Evolutionary conservation across 805 yeast species (phyloP), one percentile per base, ranked within the genome.

Genomic region (Candida mattraensis): DNA sequence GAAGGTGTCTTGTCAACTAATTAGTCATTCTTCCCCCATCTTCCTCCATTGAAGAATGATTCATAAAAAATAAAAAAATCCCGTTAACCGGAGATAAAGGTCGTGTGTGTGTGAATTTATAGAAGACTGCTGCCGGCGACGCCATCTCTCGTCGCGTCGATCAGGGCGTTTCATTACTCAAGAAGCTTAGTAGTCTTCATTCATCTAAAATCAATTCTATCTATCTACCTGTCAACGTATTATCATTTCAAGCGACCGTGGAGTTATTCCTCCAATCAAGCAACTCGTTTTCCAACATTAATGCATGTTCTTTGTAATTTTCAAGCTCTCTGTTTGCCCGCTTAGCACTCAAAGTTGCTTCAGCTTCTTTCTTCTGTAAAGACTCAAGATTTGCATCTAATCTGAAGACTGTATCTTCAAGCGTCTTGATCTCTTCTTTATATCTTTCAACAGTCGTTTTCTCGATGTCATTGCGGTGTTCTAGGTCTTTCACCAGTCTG

Each of bases 371-470:
- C 30, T 60, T 59, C 37, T 68, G 75, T 47, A 76, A 52, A 17
- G 58, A 52, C 14, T 53, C 61, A n/a, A 74, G 51, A n/a, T 61
- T 68, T 29, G 57, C 67, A 47, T 60, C 72, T 61, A 69, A 64
- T 54, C 62, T 72, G 10, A 56, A 42, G 20, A 80, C 66, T 39
- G 74, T 74, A 28, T 69, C 66, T 42, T 77, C 81, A 41, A 72
- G 70, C 35, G 70, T 70, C 42, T 71, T 64, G 50, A 76, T 78
- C 45, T 82, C 88, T 33, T 73, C 79, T 41, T 74, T 74, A 39
- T 78, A 78, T 35, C 70, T 61, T 33, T 69, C 67, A 23, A 76
- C 66, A 16, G 76, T 69, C 28, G 64, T 66, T 3, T 65, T 51
- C 45, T 81, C 82, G 43, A 67, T 74, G 18, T 70, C 76, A 35